Evolutionary conservation across 306 rosid genomes (phyloP), one percentile per base, ranked within the genome.

Genomic region (Datisca glomerata): DNA sequence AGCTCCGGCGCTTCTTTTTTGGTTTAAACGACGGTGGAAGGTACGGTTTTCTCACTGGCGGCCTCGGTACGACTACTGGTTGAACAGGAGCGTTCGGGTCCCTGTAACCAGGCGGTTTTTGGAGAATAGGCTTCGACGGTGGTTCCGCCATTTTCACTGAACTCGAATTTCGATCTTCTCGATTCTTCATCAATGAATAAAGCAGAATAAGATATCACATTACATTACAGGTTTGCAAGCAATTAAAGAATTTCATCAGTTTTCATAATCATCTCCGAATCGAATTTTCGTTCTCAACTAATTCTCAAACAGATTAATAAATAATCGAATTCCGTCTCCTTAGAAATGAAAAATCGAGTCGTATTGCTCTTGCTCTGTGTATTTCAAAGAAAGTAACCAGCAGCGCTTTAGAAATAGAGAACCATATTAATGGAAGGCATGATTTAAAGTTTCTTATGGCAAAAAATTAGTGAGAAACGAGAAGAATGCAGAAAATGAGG

Each of bases 91-190:
- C 3, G 18, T 1, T 24, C 10, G 76, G 69, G 56, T 65, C 72
- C 29, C 45, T 58, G 41, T 61, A 74, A 2, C 86, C 89, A 2
- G 97, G 97, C 6, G 97, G 97, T 40, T 74, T 83, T 61, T 74
- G 73, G 38, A 87, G 76, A 1, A 34, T 41, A 1, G 78, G 85
- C 17, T 59, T 71, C 8, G 0, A 47, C 12, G 75, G 49, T 39
- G 49, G 35, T 21, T 56, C 55, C 6, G 64, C 53, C 96, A 77
- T 80, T 22, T 20, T 16, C 31, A 17, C 24, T 5, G 62, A 25
- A 35, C 4, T 17, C 10, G n/a, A 31, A 14, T 31, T 1, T 8
- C 3, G 4, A 31, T 8, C 36, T 11, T 8, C 12, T 31, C 7
- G 4, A 4, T 8, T 8, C n/a, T 31, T 14, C 9, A 31, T 31